phyloP scores from a whole-genome alignment of 2,329 filamentous ascomycete species.

The Cladosporium velox region DNA sequence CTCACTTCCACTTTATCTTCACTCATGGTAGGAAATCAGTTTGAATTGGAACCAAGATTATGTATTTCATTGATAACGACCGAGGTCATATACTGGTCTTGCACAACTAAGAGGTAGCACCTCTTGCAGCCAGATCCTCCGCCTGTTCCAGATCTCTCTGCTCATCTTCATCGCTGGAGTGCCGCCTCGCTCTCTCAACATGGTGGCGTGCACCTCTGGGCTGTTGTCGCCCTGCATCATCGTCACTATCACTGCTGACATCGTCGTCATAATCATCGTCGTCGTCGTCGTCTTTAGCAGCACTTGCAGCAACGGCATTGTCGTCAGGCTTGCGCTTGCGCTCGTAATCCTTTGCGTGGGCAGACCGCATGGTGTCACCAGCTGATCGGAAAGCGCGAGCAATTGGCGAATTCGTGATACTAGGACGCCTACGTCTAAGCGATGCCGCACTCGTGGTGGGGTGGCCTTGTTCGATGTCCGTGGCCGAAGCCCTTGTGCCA shows the following conservation, averaged over 20 bases:
- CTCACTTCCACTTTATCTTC: neutral
- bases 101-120: neutral
- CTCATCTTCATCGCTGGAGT: constrained; percentile 8
- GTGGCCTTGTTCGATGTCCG: constrained; percentile 30
- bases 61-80: no score
- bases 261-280: constrained; percentile 38
- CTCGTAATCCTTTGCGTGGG: constrained; percentile 90
- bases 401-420: constrained; percentile 38
- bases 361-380: constrained; percentile 72
- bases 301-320: constrained; percentile 31
- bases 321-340: constrained; percentile 64
- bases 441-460: constrained; percentile 10
- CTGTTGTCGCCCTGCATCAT: constrained; percentile 9
- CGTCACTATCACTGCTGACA: constrained; percentile 15
- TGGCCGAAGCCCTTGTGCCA: constrained; percentile 22
- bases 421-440: constrained; percentile 23
- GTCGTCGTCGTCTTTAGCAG: constrained; percentile 29
- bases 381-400: constrained; percentile 53
- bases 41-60: neutral
- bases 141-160: constrained; percentile 10
- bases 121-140: constrained; percentile 11
- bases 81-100: neutral
- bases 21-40: neutral
- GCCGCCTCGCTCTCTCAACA: neutral
- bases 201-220: neutral